Conservation (phyloP, 495 filamentous ascomycete genomes). For the Oidiodendron maius region DNA sequence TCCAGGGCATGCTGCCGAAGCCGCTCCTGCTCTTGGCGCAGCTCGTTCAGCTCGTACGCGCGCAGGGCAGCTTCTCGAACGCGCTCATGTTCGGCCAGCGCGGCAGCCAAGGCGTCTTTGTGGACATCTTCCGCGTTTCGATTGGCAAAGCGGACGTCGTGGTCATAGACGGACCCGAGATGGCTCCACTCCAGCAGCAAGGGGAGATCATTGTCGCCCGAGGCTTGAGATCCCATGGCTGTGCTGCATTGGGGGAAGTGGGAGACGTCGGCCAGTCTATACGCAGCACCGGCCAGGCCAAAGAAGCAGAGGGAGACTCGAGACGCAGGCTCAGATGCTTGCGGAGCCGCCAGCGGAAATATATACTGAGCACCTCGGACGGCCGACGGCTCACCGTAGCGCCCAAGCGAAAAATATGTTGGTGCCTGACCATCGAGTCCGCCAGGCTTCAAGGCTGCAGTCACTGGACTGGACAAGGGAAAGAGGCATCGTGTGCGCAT, state of each 20-base stretch:
- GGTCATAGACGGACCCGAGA: neutral
- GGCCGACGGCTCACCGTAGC: no score
- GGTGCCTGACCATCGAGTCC: no score
- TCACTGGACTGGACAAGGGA: no score
- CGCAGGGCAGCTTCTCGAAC: constrained; percentile 55
- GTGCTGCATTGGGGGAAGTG: neutral
- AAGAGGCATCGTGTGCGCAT: no score
- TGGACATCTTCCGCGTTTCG: constrained; percentile 7
- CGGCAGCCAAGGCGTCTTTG: constrained; percentile 48
- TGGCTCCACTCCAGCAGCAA: neutral
- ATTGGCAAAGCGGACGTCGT: constrained; percentile 9
- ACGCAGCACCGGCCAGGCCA: no score
- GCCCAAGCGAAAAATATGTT: no score
- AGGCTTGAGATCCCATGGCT: neutral
- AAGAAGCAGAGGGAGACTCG: no score
- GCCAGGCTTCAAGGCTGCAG: no score
- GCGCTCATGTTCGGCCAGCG: constrained; percentile 54
- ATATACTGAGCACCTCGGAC: no score
- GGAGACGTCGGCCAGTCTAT: no score
- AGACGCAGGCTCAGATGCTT: no score
- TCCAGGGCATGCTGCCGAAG: constrained; percentile 35
- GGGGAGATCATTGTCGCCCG: neutral
- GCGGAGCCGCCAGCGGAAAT: no score
- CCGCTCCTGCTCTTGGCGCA: constrained; percentile 38
- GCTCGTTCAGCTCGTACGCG: constrained; percentile 37